phyloP scores from a whole-genome alignment of 345 rosid species.

The Lenwebbia sp. region DNA sequence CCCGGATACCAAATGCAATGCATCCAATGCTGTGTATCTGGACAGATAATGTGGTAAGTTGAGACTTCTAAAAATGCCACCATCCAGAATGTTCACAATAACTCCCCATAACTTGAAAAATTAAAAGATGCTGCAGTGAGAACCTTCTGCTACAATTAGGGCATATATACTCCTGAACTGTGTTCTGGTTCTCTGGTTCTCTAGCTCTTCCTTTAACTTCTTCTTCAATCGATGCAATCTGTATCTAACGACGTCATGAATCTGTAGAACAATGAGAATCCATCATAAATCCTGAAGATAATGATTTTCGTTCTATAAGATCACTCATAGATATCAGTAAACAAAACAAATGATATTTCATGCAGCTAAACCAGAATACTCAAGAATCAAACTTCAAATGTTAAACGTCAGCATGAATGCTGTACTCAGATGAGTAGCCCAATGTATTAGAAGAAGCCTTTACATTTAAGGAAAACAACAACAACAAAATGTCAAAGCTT shows the following conservation, averaged over 20 bases:
- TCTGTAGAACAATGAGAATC: slow-evolving; percentile 30
- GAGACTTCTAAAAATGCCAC: not conserved
- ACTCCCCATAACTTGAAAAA: not conserved
- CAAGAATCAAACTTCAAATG: not conserved
- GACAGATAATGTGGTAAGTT: slow-evolving; percentile 4
- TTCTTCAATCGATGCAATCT: slow-evolving; percentile 68
- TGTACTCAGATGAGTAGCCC: not conserved
- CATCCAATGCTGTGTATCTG: slow-evolving; percentile 90
- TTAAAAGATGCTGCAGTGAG: not conserved
- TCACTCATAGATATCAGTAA: not conserved
- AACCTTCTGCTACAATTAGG: slow-evolving; percentile 84
- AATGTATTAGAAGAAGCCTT: not conserved
- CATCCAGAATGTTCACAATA: not conserved
- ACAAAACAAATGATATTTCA: not conserved
- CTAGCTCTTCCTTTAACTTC: slow-evolving; percentile 74
- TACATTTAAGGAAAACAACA: not conserved
- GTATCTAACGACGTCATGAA: slow-evolving; percentile 68
- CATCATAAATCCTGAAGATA: not conserved
- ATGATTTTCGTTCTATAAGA: not conserved
- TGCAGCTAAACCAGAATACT: not conserved
- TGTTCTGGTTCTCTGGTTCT: slow-evolving; percentile 75
- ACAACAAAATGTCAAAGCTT: not conserved
- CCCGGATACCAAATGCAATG: slow-evolving; percentile 56
- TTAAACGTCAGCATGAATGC: not conserved
- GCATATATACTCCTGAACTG: slow-evolving; percentile 84